Evolutionary conservation across 805 yeast genomes (phyloP), one percentile per base, ranked within the genome.

Genomic region (Komagataella populi): DNA sequence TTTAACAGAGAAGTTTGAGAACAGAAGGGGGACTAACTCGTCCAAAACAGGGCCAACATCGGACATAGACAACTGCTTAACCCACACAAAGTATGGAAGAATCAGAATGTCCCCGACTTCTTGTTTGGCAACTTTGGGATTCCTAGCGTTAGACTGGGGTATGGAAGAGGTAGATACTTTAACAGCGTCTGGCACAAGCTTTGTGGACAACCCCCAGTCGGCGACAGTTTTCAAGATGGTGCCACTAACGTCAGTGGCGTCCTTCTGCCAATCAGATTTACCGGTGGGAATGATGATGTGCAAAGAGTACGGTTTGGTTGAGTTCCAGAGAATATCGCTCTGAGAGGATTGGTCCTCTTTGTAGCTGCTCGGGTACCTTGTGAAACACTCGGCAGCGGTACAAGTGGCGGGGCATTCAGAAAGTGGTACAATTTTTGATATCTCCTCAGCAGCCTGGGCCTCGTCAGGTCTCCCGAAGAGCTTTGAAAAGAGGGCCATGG

Each of bases 211-310:
- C 10, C 53, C 61, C 57, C 56, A 67, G 18, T 48, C 50, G 10
- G 39, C 57, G 49, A 64, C 67, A 56, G 48, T 48, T 5, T 56
- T 48, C n/a, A 60, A 52, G 3, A 66, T 52, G 1, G 67, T 54
- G 1, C 75, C 75, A 47, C 60, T 18, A 53, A 62, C 56, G 55
- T 62, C 68, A 39, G 69, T 70, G 2, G 96, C 87, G 60, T 85
- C 85, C 55, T 79, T 91, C 14, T 67, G 70, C 99, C 99, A 91
- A 65, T 91, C 95, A 0, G 77, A 62, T 57, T 81, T 81, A 8
- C 93, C 95, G 0, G 97, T 89, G 2, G 96, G 84, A 0, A 90
- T 81, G 39, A 91, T 67, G 20, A 88, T 69, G 57, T 90, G 97
- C 22, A 84, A 61, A 2, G 81, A 83, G 47, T 80, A 80, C 1